Evolutionary conservation across 768 basidiomycete species (phyloP), one percentile per base, ranked within the genome.

Genomic region (Lentinula raphanica): DNA sequence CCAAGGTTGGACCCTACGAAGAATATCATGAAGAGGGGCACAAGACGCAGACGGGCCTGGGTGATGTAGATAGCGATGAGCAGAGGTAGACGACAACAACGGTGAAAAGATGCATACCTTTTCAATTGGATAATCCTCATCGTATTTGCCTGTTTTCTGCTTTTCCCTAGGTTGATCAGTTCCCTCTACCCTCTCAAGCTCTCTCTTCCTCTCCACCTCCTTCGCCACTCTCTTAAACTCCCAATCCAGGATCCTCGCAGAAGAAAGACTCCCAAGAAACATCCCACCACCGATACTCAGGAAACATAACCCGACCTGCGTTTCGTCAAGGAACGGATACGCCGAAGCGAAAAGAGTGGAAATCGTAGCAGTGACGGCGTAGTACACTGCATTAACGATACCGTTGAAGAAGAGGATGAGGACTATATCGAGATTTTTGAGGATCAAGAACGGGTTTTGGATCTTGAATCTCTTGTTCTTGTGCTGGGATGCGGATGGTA

Each of bases 221-320:
- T 66, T 66, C 58, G 64, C 71, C n/a, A 79, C 66, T 32, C 67
- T 67, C 49, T 64, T 71, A 64, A 79, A 87, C 55, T 83, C 78
- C 45, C 66, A 67, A 57, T 87, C 81, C 29, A 84, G 59, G n/a
- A 82, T 63, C 38, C 68, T 74, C 6, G 84, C 84, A 32, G 69
- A 76, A 1, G 71, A 8, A 27, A 75, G 58, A 13, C 76, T 71
- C 11, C 82, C 78, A 11, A 78, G 25, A 32, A 81, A 62, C 60
- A 79, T 76, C 0, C 85, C 86, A 19, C 74, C 71, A 3, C 84
- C 86, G 38, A 81, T 76, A 3, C 79, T 75, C 60, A 86, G 69
- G 71, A 80, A 87, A 65, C 83, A 84, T 5, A 87, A 68, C 4
- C 85, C 85, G 21, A 82, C 72, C 21, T 79, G 69, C 17, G 76